Percentiles rank a stretch among this genome's conserved stretches.
These are phyloP conservation scores for Sclerospora graminicola DNA, from an alignment of 352 stramenopile genomes.

Conservation along the genomic window DNA sequence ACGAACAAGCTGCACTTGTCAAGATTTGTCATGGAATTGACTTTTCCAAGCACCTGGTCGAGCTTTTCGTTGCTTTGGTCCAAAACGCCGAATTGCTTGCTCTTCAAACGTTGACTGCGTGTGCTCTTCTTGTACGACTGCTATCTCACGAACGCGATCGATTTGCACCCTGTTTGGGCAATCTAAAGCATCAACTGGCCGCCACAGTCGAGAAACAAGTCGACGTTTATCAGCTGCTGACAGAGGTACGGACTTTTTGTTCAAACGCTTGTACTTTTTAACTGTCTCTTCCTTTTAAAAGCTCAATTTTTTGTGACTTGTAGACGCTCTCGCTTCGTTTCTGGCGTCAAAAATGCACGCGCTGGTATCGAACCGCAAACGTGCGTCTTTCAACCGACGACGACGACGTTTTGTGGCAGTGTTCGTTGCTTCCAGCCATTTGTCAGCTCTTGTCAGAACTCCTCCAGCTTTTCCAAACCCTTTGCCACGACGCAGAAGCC, in stretches of 20 bases:
- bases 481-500: slow-evolving; percentile 13
- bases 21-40: slow-evolving; percentile 10
- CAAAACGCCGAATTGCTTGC: slow-evolving; percentile 23
- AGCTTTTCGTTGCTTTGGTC: slow-evolving; percentile 11
- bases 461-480: slow-evolving; percentile 24
- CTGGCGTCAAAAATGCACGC: slow-evolving; percentile 24
- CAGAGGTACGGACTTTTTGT: slow-evolving; percentile 20
- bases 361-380: slow-evolving; percentile 21
- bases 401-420: slow-evolving; percentile 15
- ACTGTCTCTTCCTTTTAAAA: too few relatives aligned
- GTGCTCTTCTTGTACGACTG: slow-evolving; percentile 25
- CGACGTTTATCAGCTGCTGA: slow-evolving; percentile 26
- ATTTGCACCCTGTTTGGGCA: slow-evolving; percentile 20
- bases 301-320: neutral
- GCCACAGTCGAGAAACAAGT: slow-evolving; percentile 16
- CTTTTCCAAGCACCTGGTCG: slow-evolving; percentile 15
- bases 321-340: slow-evolving; percentile 33
- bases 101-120: slow-evolving; percentile 8
- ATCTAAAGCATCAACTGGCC: slow-evolving; percentile 19
- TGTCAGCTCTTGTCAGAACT: slow-evolving; percentile 29
- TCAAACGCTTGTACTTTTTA: neutral
- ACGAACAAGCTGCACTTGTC: too few relatives aligned
- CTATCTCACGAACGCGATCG: slow-evolving; percentile 13
- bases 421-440: slow-evolving; percentile 25
- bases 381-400: slow-evolving; percentile 11